These are phyloP conservation scores for Pythium insidiosum DNA, from an alignment of 352 stramenopile species.

Conservation along the genomic window DNA sequence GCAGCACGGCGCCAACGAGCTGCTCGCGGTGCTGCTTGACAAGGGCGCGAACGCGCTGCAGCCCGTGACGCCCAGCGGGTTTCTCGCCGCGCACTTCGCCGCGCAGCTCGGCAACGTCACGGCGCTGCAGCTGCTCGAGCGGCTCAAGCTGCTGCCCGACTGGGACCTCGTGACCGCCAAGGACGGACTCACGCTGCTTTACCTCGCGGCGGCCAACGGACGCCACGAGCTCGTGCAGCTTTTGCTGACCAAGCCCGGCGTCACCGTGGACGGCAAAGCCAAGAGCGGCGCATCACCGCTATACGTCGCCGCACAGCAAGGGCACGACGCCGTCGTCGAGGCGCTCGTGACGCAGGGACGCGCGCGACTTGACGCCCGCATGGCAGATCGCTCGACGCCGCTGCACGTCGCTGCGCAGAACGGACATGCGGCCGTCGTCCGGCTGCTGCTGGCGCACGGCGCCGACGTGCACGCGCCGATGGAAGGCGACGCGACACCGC, in stretches of 20 bases:
- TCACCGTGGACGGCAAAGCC: constrained; percentile 15
- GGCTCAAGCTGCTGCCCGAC: constrained; percentile 13
- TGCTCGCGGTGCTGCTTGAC: constrained; percentile 11
- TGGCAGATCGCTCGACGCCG: constrained; percentile 63
- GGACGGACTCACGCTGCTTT: constrained; percentile 15
- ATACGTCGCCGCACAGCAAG: constrained; percentile 55
- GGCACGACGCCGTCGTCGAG: constrained; percentile 15
- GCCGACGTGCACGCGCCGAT: constrained; percentile 21
- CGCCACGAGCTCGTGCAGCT: constrained; percentile 10
- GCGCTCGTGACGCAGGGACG: constrained; percentile 5
- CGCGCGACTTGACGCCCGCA: constrained; percentile 26
- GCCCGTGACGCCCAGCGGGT: constrained; percentile 12
- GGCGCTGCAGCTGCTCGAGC: constrained; percentile 14
- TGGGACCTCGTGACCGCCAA: constrained; percentile 16
- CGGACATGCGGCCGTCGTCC: constrained; percentile 39
- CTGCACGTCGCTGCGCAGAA: constrained; percentile 54
- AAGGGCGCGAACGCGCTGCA: constrained; percentile 13
- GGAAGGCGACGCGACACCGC: constrained; percentile 25
- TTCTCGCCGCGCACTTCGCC: constrained; percentile 16
- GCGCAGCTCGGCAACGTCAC: constrained; percentile 14
- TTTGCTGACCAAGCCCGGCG: constrained; percentile 4
- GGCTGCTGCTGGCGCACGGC: constrained; percentile 48
- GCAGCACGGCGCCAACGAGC: constrained; percentile 12
- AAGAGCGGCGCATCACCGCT: constrained; percentile 35
- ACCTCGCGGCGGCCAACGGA: constrained; percentile 15